A percentile compares a stretch with the other conserved stretches of the same genome.
Conservation (phyloP, 1,284 basidiomycete genomes). For the Moniliophthora roreri region DNA sequence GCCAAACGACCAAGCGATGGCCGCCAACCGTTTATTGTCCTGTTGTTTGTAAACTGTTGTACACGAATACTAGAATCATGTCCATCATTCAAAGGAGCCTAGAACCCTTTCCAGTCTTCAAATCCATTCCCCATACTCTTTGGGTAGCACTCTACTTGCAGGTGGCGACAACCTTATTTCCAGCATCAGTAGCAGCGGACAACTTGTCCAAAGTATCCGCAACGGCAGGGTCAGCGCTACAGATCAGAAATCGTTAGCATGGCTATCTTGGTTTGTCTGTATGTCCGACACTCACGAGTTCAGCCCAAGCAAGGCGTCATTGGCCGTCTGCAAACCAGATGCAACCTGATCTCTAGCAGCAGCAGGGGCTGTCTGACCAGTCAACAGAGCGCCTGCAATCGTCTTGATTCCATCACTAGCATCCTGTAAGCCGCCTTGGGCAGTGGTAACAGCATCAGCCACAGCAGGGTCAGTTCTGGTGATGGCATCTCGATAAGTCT, state of each 20-base stretch:
- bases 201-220: conserved; percentile 13
- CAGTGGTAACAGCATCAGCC: conserved; percentile 25
- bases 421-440: conserved; percentile 25
- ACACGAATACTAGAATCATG: too few species aligned
- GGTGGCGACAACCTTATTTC: conserved; percentile 16
- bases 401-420: conserved; percentile 32
- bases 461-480: conserved; percentile 25
- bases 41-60: too few species aligned
- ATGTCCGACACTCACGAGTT: conserved; percentile 24
- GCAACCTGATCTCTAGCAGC: conserved; percentile 32
- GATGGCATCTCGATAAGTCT: neutral
- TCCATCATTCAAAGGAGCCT: too few species aligned
- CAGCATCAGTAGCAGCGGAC: conserved; percentile 12
- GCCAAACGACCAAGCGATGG: too few species aligned
- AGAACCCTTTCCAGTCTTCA: too few species aligned
- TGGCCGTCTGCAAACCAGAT: conserved; percentile 27
- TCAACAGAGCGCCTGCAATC: conserved; percentile 34
- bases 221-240: conserved; percentile 13
- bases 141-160: conserved; percentile 14
- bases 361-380: conserved; percentile 34
- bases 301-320: conserved; percentile 15
- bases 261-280: neutral
- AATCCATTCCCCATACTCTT: too few species aligned
- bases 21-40: too few species aligned
- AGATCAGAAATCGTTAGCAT: neutral